Base-by-base conservation (phyloP, 2,329 filamentous ascomycete genomes). In the Pseudocercospora fijiensis region DNA sequence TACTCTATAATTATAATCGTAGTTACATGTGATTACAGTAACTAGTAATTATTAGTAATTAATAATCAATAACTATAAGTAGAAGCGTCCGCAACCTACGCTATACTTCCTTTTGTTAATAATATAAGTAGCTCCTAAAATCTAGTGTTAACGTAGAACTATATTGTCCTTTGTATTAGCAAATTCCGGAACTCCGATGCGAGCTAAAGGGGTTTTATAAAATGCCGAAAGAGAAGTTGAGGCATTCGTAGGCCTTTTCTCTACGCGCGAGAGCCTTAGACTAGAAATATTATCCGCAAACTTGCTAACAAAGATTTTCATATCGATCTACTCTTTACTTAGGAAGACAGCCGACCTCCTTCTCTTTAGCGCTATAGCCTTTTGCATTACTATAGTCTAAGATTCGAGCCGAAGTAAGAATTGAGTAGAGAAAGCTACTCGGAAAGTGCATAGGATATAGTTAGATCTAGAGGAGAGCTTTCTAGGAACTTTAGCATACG, bases 61-160 rank as follows among this genome's bases (percentile, higher is more conserved):
- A n/a, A n/a, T n/a, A n/a, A n/a, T n/a, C n/a, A n/a, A n/a, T n/a
- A n/a, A n/a, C n/a, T n/a, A n/a, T n/a, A n/a, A n/a, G n/a, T n/a
- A n/a, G n/a, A n/a, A n/a, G n/a, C n/a, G n/a, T n/a, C n/a, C n/a
- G n/a, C n/a, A n/a, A n/a, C n/a, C n/a, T n/a, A n/a, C n/a, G n/a
- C n/a, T n/a, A n/a, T n/a, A n/a, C n/a, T n/a, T n/a, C n/a, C n/a
- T n/a, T n/a, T n/a, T n/a, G n/a, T n/a, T n/a, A n/a, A n/a, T n/a
- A 61, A 57, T 61, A 52, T 52, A 47, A 47, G 27, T 52, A 61
- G 20, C 59, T 61, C 2, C 49, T 61, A 0, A 61, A 61, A 30
- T 56, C 51, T 22, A 37, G 59, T 4, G 8, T 45, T 2, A 30
- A 30, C 1, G 52, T 61, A 0, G 30, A 61, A 4, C 30, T 61